Conservation (phyloP, 495 filamentous ascomycete genomes). For the Neurospora sp. region DNA sequence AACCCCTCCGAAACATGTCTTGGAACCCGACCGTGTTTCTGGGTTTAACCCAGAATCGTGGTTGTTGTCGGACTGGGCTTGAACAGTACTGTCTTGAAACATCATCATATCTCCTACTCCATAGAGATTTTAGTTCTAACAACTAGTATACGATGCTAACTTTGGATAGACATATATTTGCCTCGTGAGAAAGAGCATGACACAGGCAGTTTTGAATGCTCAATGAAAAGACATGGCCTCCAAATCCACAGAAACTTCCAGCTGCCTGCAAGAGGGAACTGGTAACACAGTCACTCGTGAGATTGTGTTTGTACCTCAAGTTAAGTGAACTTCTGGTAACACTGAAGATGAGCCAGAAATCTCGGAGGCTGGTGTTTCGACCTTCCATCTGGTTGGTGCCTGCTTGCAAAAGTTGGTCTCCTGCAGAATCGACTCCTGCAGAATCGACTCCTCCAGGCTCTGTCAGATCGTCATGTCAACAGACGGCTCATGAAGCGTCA, state of each 20-base stretch:
- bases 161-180: no score
- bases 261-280: background rate
- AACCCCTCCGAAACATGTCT: background rate
- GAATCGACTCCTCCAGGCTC: background rate
- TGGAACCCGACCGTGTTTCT: background rate
- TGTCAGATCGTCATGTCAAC: background rate
- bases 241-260: background rate
- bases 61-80: background rate
- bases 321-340: background rate
- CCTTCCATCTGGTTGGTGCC: background rate
- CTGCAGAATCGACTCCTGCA: background rate
- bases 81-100: background rate
- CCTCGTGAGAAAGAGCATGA: no score
- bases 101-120: background rate
- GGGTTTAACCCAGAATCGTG: background rate
- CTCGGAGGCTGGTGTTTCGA: background rate
- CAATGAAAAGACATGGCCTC: no score
- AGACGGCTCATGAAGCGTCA: background rate
- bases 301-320: background rate
- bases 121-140: background rate
- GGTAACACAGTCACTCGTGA: background rate
- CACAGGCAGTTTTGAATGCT: no score
- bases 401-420: background rate
- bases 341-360: background rate
- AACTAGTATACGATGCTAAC: no score